Percentiles rank a stretch among this genome's conserved stretches.
Evolutionary conservation across 805 yeast genomes (phyloP).

Genomic region (Candida broadrunensis): DNA sequence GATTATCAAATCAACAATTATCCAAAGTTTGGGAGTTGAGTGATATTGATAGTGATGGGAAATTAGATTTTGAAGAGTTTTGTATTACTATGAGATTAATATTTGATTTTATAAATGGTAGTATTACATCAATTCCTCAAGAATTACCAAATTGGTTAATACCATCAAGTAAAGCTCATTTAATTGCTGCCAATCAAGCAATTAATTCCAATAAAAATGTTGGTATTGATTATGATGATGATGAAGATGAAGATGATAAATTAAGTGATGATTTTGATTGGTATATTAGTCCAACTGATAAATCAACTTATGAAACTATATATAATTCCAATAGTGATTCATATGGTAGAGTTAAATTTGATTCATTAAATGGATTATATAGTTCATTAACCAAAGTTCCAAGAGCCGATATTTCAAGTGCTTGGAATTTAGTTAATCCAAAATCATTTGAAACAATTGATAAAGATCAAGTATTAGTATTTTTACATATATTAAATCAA

Average conservation of each 20-base stretch:
- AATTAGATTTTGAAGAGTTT: conserved; percentile 93
- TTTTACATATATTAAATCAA: conserved; percentile 87
- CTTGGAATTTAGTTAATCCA: conserved; percentile 96
- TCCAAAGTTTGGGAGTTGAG: conserved; percentile 87
- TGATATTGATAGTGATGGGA: conserved; percentile 91
- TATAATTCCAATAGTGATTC: conserved; percentile 72
- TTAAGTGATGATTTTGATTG: conserved; percentile 79
- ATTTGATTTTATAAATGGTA: conserved; percentile 84
- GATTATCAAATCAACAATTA: conserved; percentile 72
- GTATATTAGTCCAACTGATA: conserved; percentile 93
- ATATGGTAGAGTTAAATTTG: conserved; percentile 77
- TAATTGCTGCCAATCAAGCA: conserved; percentile 81
- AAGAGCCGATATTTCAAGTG: conserved; percentile 76
- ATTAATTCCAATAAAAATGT: conserved; percentile 27
- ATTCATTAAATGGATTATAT: conserved; percentile 67
- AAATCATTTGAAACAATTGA: conserved; percentile 83
- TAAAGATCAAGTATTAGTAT: conserved; percentile 87
- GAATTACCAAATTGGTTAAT: conserved; percentile 87
- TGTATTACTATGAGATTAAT: conserved; percentile 96
- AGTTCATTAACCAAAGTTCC: conserved; percentile 70
- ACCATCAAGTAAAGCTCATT: conserved; percentile 83
- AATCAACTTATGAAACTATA: conserved; percentile 71
- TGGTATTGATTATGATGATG: conserved; percentile 21
- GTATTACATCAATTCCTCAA: conserved; percentile 53
- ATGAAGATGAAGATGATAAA: conserved; percentile 63